Conservation (phyloP, 495 filamentous ascomycete species). For the Penicillium riverlandense region DNA sequence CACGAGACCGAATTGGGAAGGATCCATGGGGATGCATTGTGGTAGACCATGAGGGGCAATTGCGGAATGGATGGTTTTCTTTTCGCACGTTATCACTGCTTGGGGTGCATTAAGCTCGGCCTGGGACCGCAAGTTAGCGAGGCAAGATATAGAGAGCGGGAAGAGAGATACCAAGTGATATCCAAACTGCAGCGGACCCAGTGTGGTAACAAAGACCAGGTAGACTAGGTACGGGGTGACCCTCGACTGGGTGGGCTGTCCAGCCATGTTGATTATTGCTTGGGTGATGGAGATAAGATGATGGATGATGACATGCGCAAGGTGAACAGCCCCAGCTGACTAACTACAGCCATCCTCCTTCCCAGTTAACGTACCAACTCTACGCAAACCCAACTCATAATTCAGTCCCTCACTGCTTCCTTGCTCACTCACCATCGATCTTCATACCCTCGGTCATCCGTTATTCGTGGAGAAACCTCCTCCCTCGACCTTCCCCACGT, state of each 20-base stretch:
- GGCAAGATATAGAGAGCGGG: no score
- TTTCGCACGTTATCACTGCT: slow-evolving; percentile 76
- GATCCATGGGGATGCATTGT: slow-evolving; percentile 78
- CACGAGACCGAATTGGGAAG: slow-evolving; percentile 69
- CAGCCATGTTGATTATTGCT: slow-evolving; percentile 12
- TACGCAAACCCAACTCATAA: no score
- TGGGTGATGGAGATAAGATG: not conserved
- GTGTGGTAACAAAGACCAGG: slow-evolving; percentile 54
- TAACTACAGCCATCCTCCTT: not conserved
- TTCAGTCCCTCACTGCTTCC: no score
- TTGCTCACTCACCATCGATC: no score
- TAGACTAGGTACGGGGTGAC: slow-evolving; percentile 59
- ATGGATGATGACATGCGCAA: no score
- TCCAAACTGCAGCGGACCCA: slow-evolving; percentile 88
- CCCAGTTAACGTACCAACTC: no score
- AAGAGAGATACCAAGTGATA: slow-evolving; percentile 67
- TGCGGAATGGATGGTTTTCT: slow-evolving; percentile 45
- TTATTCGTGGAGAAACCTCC: slow-evolving; percentile 2
- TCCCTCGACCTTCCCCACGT: not conserved
- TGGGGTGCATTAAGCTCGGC: slow-evolving; percentile 93
- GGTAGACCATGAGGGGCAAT: slow-evolving; percentile 37
- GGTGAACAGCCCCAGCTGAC: not conserved
- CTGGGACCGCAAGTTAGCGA: slow-evolving; percentile 33
- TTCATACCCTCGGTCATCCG: no score
- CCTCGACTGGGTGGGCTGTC: slow-evolving; percentile 11